phyloP scores from a whole-genome alignment of 495 filamentous ascomycete species.

The Trichoderma reesei region DNA sequence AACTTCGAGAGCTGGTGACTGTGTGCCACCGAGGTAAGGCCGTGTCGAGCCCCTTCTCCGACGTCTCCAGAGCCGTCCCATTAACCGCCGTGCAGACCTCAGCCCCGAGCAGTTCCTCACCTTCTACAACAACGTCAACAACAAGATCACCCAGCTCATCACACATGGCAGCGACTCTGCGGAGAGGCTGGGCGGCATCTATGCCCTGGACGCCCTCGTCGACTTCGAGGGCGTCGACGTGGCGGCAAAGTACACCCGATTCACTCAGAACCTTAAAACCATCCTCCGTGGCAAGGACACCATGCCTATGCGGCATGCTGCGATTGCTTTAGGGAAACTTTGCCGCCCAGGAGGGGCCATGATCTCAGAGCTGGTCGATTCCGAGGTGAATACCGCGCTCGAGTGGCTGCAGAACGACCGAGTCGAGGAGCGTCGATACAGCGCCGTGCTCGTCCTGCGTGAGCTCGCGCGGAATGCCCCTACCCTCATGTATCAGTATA shows the following conservation, averaged over 20 bases:
- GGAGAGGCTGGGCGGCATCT: conserved; percentile 82
- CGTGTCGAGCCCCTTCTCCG: background rate
- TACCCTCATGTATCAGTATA: conserved; percentile 85
- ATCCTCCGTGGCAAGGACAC: conserved; percentile 84
- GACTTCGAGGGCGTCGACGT: conserved; percentile 93
- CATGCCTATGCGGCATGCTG: conserved; percentile 75
- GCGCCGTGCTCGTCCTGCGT: conserved; percentile 78
- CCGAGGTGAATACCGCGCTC: conserved; percentile 86
- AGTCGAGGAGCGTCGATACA: conserved; percentile 83
- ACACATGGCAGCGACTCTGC: conserved; percentile 74
- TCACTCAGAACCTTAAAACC: conserved; percentile 77
- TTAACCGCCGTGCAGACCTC: conserved; percentile 49
- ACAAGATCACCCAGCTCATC: conserved; percentile 63
- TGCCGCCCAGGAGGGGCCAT: conserved; percentile 88
- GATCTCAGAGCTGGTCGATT: conserved; percentile 92
- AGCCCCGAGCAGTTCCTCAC: conserved; percentile 63
- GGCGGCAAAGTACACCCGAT: conserved; percentile 86
- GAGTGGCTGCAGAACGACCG: conserved; percentile 96
- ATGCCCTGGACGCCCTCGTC: conserved; percentile 84
- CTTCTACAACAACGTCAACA: conserved; percentile 71
- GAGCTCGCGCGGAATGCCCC: conserved; percentile 86
- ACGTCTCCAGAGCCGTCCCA: background rate
- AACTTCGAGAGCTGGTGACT: conserved; percentile 25
- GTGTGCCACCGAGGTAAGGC: conserved; percentile 26
- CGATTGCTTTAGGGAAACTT: conserved; percentile 76